Conservation (phyloP, 2,329 filamentous ascomycete genomes). For the Cercospora citrullina region DNA sequence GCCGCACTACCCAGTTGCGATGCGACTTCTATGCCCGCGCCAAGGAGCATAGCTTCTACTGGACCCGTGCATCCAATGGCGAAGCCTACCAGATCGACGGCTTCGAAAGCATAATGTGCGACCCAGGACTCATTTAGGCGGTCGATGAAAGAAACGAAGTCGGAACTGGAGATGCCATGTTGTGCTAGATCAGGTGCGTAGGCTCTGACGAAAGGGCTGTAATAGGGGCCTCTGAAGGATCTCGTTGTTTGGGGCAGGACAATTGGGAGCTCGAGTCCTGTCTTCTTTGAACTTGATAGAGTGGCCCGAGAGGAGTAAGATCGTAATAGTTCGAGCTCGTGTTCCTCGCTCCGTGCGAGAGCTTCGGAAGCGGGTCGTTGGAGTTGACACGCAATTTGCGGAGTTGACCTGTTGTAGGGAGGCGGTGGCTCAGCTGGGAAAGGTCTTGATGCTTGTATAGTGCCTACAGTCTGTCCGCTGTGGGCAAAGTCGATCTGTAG, state of each 20-base stretch:
- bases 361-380: neutral
- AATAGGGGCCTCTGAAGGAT: slow-evolving; percentile 12
- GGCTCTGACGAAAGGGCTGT: slow-evolving; percentile 17
- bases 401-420: neutral
- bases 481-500: neutral
- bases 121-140: slow-evolving; percentile 35
- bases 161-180: slow-evolving; percentile 13
- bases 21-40: slow-evolving; percentile 26
- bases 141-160: slow-evolving; percentile 35
- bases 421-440: neutral
- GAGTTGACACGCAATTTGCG: neutral
- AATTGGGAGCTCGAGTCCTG: neutral
- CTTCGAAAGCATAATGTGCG: slow-evolving; percentile 32
- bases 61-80: slow-evolving; percentile 27
- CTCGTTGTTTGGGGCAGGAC: slow-evolving; percentile 15
- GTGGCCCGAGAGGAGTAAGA: neutral
- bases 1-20: slow-evolving; percentile 17
- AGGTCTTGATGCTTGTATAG: neutral
- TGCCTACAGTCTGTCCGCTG: neutral
- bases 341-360: neutral
- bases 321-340: neutral
- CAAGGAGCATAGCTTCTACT: slow-evolving; percentile 26
- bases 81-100: slow-evolving; percentile 26
- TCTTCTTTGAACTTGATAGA: neutral
- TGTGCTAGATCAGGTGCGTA: slow-evolving; percentile 9